Base-by-base conservation (phyloP, 345 rosid species). In the Lenwebbia sp. region DNA sequence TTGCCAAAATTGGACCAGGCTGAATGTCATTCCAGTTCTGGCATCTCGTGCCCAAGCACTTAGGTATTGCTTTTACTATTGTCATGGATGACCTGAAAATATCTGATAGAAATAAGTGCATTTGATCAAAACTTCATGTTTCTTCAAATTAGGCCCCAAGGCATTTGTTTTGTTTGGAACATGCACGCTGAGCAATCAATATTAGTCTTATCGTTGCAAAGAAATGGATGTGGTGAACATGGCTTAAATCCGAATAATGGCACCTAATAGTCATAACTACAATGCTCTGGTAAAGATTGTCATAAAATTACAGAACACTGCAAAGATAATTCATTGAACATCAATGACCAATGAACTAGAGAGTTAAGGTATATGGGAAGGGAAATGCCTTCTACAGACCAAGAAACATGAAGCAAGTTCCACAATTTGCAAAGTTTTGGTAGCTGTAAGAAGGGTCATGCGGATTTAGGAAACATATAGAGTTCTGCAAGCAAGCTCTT, bases 1-100 rank as follows among this genome's bases (percentile, higher is more conserved):
- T 88, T 94, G 99, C 86, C 98, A 93, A 90, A 96, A 91, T 88
- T 96, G 98, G 52, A 85, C 90, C 86, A 91, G 98, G 91, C 90
- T 98, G 83, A 94, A 95, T 87, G 95, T 98, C 40, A 91, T 95
- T 85, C 99, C 98, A 3, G 98, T 94, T 70, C 85, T 92, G 84
- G 98, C 99, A 84, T 96, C 99, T 55, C 98, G 99, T 3, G 88
- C 94, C 87, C 99, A 96, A 92, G 98, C 98, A 62, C 93, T 96
- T 56, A 94, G 99, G 99, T 96, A 91, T 47, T 19, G 17, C 81
- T 82, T 57, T 85, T 53, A n/a, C 41, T 85, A 37, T 74, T 40
- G 44, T 47, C 65, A 28, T 41, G 33, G 82, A 84, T 84, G 65
- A 44, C 58, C 49, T 44, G 26, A 28, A 52, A 52, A 17, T 83